Evolutionary conservation across 805 yeast species (phyloP).

Genomic region (Wickerhamomyces strasburgensis): DNA sequence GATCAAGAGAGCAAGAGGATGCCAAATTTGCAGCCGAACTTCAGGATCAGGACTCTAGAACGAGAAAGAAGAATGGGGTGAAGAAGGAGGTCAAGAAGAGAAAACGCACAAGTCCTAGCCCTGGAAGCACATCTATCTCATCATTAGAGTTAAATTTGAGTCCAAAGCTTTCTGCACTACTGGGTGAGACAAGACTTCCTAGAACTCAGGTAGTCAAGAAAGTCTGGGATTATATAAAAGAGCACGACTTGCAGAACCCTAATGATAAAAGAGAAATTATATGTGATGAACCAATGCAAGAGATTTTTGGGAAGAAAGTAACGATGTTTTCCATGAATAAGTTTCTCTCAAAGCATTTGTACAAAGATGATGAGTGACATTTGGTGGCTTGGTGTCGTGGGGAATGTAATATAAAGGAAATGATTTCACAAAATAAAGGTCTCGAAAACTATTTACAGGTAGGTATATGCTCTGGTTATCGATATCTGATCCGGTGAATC

Average conservation of each 20-base stretch:
- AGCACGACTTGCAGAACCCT: slow-evolving; percentile 59
- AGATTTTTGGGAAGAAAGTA: slow-evolving; percentile 56
- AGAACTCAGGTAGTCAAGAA: slow-evolving; percentile 68
- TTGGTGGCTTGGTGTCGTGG: no score
- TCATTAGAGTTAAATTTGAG: slow-evolving; percentile 45
- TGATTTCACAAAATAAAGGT: background rate
- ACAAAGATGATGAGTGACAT: slow-evolving; percentile 27
- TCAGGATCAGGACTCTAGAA: slow-evolving; percentile 27
- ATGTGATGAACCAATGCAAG: slow-evolving; percentile 54
- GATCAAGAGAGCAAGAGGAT: slow-evolving; percentile 44
- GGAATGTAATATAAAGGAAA: background rate
- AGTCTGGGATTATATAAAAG: slow-evolving; percentile 69
- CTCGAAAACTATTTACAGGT: no score
- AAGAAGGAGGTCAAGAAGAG: slow-evolving; percentile 11
- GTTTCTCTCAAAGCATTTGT: slow-evolving; percentile 46
- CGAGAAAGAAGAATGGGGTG: slow-evolving; percentile 14
- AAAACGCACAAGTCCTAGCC: slow-evolving; percentile 11
- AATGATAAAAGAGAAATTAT: slow-evolving; percentile 57
- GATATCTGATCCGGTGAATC: no score
- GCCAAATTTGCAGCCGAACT: slow-evolving; percentile 47
- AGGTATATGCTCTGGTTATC: no score
- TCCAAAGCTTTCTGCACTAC: slow-evolving; percentile 43
- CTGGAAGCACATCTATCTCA: slow-evolving; percentile 24
- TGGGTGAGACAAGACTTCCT: slow-evolving; percentile 43
- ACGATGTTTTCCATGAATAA: slow-evolving; percentile 57